phyloP scores from a whole-genome alignment of 768 basidiomycete genomes.

The Coprinopsis sp. region DNA sequence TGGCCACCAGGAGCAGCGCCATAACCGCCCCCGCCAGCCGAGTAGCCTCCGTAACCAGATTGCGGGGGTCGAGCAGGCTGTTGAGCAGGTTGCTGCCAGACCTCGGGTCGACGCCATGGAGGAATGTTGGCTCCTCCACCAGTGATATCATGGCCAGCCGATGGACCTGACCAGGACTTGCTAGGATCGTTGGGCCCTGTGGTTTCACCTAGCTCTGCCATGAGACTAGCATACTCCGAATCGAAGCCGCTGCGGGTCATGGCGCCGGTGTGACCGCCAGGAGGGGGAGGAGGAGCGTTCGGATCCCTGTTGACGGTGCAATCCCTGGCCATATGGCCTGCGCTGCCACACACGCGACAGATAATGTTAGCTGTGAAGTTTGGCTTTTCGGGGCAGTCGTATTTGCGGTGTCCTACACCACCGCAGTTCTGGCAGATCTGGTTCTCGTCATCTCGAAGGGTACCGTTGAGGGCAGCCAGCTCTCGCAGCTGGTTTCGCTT shows the following conservation, averaged over 20 bases:
- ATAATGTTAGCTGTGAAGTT: slow-evolving; percentile 99
- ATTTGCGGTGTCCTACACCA: slow-evolving; percentile 93
- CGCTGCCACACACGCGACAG: slow-evolving; percentile 96
- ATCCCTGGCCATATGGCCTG: slow-evolving; percentile 98
- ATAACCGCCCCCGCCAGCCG: slow-evolving; percentile 38
- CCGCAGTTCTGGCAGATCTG: slow-evolving; percentile 98
- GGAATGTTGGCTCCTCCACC: slow-evolving; percentile 78
- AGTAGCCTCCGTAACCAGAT: slow-evolving; percentile 36
- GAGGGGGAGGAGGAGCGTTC: slow-evolving; percentile 48
- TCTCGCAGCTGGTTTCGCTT: slow-evolving; percentile 98
- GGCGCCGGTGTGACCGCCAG: slow-evolving; percentile 43
- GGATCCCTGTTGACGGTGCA: slow-evolving; percentile 93
- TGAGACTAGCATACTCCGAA: slow-evolving; percentile 93
- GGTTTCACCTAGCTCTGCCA: slow-evolving; percentile 96
- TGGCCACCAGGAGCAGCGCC: slow-evolving; percentile 36
- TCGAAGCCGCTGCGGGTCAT: slow-evolving; percentile 80
- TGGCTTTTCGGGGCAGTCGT: slow-evolving; percentile 96
- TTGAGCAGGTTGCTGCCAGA: slow-evolving; percentile 64
- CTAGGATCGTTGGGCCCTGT: slow-evolving; percentile 47
- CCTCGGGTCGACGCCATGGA: slow-evolving; percentile 88
- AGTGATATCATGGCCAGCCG: slow-evolving; percentile 59
- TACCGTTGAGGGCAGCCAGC: slow-evolving; percentile 95
- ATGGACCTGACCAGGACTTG: slow-evolving; percentile 50
- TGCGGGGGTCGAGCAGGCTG: slow-evolving; percentile 68
- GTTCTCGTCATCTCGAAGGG: slow-evolving; percentile 98